Evolutionary conservation across 306 rosid genomes (phyloP).

Genomic region (Pyrus pyrifolia): DNA sequence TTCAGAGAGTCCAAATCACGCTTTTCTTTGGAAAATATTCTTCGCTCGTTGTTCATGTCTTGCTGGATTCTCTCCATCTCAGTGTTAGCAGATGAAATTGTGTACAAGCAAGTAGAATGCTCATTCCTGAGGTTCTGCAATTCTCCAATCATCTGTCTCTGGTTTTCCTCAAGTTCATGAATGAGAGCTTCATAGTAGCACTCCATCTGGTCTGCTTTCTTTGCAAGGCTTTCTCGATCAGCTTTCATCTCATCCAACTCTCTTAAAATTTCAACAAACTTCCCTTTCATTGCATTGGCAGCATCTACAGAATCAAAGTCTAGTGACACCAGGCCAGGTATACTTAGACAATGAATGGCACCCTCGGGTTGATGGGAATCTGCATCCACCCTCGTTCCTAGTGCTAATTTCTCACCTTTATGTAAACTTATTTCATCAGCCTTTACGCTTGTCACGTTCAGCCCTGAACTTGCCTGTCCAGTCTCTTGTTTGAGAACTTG

Average conservation of each 20-base stretch:
- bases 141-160: constrained; percentile 91
- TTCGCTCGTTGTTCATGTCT: constrained; percentile 65
- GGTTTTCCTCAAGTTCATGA: constrained; percentile 96
- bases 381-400: constrained; percentile 57
- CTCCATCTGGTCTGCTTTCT: constrained; percentile 99
- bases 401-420: constrained; percentile 42
- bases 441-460: constrained; percentile 25
- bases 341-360: constrained; percentile 42
- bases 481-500: constrained; percentile 66
- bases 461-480: constrained; percentile 43
- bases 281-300: constrained; percentile 56
- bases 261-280: constrained; percentile 66
- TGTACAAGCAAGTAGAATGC: constrained; percentile 79
- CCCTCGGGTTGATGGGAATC: constrained; percentile 60
- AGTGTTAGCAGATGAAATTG: constrained; percentile 76
- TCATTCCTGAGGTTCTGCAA: constrained; percentile 86
- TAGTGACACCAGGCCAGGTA: constrained; percentile 50
- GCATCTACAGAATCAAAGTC: constrained; percentile 70
- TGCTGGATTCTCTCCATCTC: constrained; percentile 78
- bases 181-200: constrained; percentile 98
- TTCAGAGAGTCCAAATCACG: constrained; percentile 50
- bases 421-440: constrained; percentile 33
- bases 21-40: constrained; percentile 69
- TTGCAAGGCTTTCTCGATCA: constrained; percentile 69
- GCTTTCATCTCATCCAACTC: constrained; percentile 80